Evolutionary conservation across 768 basidiomycete genomes (phyloP).

Genomic region (Leccinum ochraceum): DNA sequence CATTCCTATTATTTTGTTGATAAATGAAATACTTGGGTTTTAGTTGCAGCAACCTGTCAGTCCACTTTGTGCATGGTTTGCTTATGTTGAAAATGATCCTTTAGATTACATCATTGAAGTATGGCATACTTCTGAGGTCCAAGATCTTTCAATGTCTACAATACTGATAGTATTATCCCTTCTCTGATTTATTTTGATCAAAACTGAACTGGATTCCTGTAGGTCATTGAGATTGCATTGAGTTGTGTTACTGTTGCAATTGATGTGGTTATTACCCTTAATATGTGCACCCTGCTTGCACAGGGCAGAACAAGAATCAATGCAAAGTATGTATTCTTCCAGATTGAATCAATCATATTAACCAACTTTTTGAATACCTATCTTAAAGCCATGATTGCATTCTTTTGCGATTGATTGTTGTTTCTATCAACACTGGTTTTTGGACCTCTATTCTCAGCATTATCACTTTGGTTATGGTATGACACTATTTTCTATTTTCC

Average conservation of each 20-base stretch:
- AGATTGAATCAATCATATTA: neutral
- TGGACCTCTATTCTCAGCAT: neutral
- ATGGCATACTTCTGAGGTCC: neutral
- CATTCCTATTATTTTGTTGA: neutral
- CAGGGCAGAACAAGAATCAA: neutral
- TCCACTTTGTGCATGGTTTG: neutral
- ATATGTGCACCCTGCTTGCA: neutral
- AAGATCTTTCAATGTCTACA: neutral
- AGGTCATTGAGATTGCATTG: neutral
- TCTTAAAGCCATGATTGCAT: neutral
- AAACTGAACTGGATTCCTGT: neutral
- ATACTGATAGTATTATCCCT: neutral
- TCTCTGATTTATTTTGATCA: neutral
- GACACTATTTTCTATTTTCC: neutral
- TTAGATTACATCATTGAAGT: neutral
- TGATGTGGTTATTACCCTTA: neutral
- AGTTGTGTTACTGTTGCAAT: neutral
- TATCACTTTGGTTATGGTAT: neutral
- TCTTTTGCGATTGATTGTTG: neutral
- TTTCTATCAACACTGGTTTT: constrained; percentile 1
- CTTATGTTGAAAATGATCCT: neutral
- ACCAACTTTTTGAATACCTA: neutral
- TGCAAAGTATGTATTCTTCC: neutral
- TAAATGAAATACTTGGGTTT: neutral
- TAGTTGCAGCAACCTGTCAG: neutral